Percentiles rank a stretch among this genome's conserved stretches.
phyloP scores from a whole-genome alignment of 768 basidiomycete species.

The Paxillus rubicundulus region DNA sequence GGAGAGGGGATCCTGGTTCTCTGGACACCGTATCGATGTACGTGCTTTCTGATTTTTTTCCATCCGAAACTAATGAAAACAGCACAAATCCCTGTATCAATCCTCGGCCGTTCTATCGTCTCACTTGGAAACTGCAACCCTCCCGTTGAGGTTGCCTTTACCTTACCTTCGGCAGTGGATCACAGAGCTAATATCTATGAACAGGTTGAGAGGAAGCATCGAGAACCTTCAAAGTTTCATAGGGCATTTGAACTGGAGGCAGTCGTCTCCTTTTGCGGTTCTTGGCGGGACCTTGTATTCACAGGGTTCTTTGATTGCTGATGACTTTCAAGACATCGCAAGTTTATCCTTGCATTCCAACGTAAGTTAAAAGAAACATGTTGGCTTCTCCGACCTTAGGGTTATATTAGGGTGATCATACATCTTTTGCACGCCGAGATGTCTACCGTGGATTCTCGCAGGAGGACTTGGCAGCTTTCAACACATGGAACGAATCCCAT shows the following conservation, averaged over 20 bases:
- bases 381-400: background rate
- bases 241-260: conserved; percentile 51
- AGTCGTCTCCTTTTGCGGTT: conserved; percentile 50
- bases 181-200: background rate
- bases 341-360: conserved; percentile 40
- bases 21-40: conserved; percentile 17
- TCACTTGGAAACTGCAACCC: conserved; percentile 55
- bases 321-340: conserved; percentile 31
- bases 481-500: conserved; percentile 37
- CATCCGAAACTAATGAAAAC: conserved; percentile 8
- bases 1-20: conserved; percentile 33
- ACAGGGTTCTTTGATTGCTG: conserved; percentile 23
- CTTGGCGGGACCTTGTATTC: conserved; percentile 54
- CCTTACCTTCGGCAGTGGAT: background rate
- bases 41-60: conserved; percentile 9
- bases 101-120: conserved; percentile 58
- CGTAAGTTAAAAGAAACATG: conserved; percentile 13
- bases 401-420: conserved; percentile 14
- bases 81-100: conserved; percentile 43
- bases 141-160: conserved; percentile 54
- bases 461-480: conserved; percentile 34
- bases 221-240: conserved; percentile 46
- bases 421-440: conserved; percentile 44
- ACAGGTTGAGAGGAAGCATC: conserved; percentile 34
- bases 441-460: conserved; percentile 60